phyloP scores from a whole-genome alignment of 2,329 filamentous ascomycete species.

The Penicillium sp. region DNA sequence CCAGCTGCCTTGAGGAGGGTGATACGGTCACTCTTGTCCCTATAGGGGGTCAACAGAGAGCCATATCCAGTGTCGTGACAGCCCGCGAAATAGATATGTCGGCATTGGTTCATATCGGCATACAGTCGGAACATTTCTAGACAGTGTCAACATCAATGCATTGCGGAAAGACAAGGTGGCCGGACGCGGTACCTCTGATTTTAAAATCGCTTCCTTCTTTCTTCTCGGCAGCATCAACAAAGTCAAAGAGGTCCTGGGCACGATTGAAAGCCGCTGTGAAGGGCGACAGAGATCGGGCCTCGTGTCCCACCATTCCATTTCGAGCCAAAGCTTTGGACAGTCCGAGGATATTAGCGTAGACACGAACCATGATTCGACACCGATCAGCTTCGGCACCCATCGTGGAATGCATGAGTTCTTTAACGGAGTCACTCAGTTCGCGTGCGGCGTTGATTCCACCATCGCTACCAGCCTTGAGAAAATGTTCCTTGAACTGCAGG shows the following conservation, averaged over 20 bases:
- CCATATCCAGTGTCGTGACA: constrained; percentile 66
- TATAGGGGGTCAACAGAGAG: constrained; percentile 59
- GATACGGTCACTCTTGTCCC: constrained; percentile 54
- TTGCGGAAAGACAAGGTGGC: constrained; percentile 14
- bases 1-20: constrained; percentile 59
- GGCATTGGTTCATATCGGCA: constrained; percentile 63
- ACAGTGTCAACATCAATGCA: constrained; percentile 6
- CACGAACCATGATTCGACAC: constrained; percentile 59
- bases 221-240: constrained; percentile 64
- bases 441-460: constrained; percentile 62
- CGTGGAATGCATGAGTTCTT: constrained; percentile 47
- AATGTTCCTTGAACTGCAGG: constrained; percentile 62
- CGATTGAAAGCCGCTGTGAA: constrained; percentile 63
- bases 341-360: constrained; percentile 61
- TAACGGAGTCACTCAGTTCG: constrained; percentile 57
- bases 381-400: constrained; percentile 54
- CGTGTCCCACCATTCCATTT: constrained; percentile 55
- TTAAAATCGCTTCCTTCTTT: constrained; percentile 66
- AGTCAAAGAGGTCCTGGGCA: constrained; percentile 63
- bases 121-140: constrained; percentile 52
- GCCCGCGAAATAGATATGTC: constrained; percentile 66
- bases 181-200: constrained; percentile 51
- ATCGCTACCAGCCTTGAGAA: constrained; percentile 53
- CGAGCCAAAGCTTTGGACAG: constrained; percentile 57
- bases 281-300: constrained; percentile 60